phyloP scores from a whole-genome alignment of 495 filamentous ascomycete genomes.

The Letharia columbiana region DNA sequence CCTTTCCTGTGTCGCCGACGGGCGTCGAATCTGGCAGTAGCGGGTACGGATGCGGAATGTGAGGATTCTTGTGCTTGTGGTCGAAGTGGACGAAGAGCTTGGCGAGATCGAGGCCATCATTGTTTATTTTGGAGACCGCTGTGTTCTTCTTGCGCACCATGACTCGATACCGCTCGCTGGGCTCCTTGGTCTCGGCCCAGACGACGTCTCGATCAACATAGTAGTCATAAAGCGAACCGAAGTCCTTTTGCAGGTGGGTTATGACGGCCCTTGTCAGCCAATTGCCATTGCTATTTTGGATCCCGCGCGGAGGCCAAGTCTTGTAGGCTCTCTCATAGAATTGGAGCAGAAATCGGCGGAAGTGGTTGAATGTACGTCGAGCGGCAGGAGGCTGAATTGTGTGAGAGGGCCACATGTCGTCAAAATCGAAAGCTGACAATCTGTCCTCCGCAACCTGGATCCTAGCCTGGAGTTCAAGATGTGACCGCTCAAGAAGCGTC shows the following conservation, averaged over 20 bases:
- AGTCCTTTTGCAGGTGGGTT: slow-evolving; percentile 52
- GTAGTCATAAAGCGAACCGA: slow-evolving; percentile 59
- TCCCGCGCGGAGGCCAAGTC: slow-evolving; percentile 41
- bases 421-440: slow-evolving; percentile 47
- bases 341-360: slow-evolving; percentile 22
- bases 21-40: slow-evolving; percentile 30
- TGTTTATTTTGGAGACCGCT: neutral
- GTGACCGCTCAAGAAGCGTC: slow-evolving; percentile 43
- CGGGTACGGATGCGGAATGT: slow-evolving; percentile 60
- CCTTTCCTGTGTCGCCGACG: slow-evolving; percentile 3
- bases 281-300: slow-evolving; percentile 27
- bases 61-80: slow-evolving; percentile 47
- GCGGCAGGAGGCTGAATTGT: neutral
- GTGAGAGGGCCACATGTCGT: slow-evolving; percentile 28
- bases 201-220: slow-evolving; percentile 55
- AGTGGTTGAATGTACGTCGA: slow-evolving; percentile 9
- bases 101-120: slow-evolving; percentile 11
- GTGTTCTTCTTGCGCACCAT: neutral
- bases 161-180: neutral
- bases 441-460: slow-evolving; percentile 50
- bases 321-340: slow-evolving; percentile 49
- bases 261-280: slow-evolving; percentile 52
- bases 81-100: slow-evolving; percentile 42
- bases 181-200: slow-evolving; percentile 40
- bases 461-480: slow-evolving; percentile 50